Conservation (phyloP, 306 rosid species). For the Macrotyloma uniflorum region DNA sequence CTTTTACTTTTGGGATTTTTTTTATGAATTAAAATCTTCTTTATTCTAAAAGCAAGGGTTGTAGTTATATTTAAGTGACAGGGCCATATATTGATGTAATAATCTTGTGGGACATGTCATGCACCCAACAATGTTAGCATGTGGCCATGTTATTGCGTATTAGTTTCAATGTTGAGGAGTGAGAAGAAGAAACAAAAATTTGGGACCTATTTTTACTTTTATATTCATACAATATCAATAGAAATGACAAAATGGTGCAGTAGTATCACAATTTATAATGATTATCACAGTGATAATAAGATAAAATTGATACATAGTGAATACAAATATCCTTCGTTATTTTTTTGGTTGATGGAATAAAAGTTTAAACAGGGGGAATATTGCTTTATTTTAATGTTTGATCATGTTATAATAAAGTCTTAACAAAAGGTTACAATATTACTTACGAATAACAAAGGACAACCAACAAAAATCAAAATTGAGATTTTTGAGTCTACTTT, state of each 20-base stretch:
- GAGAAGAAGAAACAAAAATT: background rate
- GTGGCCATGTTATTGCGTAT: conserved; percentile 23
- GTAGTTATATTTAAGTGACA: background rate
- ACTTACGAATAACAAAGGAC: background rate
- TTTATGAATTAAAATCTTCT: background rate
- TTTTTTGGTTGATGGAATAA: background rate
- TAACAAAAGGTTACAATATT: background rate
- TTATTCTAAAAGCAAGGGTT: background rate
- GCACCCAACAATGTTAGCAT: background rate
- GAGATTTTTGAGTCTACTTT: background rate
- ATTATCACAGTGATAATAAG: conserved; percentile 15
- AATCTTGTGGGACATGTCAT: conserved; percentile 1
- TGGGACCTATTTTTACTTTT: background rate
- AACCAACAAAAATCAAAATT: conserved; percentile 5
- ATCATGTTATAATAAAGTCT: background rate
- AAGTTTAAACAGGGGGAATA: background rate
- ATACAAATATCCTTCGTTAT: background rate
- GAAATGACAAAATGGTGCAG: conserved; percentile 12
- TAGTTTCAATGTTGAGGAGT: background rate
- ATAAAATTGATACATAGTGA: background rate
- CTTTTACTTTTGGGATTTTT: conserved; percentile 19
- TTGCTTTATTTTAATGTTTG: conserved; percentile 19
- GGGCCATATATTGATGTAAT: conserved; percentile 3
- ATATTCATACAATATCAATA: background rate
- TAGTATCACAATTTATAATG: background rate